Conservation (phyloP, 768 basidiomycete genomes). For the Lactifluus pinguis region DNA sequence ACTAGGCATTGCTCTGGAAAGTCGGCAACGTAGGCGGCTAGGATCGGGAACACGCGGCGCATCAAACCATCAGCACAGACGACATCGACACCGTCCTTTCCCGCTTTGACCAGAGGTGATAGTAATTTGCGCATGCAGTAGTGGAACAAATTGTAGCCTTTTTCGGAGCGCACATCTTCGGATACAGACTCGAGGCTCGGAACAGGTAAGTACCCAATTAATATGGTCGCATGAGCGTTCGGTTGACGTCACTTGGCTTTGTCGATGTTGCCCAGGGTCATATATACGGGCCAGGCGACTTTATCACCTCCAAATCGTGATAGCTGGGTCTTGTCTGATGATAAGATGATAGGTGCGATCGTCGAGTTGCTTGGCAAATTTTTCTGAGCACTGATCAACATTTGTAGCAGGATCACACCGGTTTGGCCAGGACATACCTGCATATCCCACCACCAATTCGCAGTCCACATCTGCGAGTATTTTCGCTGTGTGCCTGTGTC, state of each 20-base stretch:
- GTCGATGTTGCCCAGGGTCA: slow-evolving; percentile 20
- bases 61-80: slow-evolving; percentile 14
- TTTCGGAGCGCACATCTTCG: neutral
- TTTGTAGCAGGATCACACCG: no score
- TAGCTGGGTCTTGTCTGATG: neutral
- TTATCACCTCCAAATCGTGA: neutral
- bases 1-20: slow-evolving; percentile 7
- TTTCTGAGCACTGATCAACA: no score
- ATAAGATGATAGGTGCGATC: neutral
- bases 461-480: no score
- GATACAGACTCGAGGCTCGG: slow-evolving; percentile 4
- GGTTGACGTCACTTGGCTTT: slow-evolving; percentile 18
- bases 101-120: slow-evolving; percentile 9
- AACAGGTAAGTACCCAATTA: slow-evolving; percentile 25
- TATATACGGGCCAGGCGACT: slow-evolving; percentile 26
- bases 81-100: slow-evolving; percentile 16
- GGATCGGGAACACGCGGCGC: neutral
- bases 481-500: no score
- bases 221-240: slow-evolving; percentile 13
- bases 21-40: neutral
- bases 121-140: slow-evolving; percentile 14
- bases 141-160: slow-evolving; percentile 17
- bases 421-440: no score
- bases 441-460: no score
- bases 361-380: no score